phyloP scores from a whole-genome alignment of 306 rosid species.

The Oxytropis ochrocephala region DNA sequence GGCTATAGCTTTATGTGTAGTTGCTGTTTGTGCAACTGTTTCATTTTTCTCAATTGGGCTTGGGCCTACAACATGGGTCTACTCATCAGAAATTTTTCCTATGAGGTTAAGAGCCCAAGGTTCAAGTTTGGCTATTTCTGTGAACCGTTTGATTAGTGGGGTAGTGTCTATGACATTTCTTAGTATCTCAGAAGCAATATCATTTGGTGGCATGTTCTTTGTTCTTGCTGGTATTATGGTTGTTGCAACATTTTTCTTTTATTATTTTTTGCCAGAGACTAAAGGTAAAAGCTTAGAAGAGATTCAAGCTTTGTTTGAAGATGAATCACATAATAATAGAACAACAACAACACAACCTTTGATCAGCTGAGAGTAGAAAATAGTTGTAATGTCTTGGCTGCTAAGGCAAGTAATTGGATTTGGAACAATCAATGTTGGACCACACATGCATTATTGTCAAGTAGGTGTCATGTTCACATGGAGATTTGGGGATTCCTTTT shows the following conservation, averaged over 20 bases:
- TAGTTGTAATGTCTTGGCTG: not conserved
- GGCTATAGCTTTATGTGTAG: slow-evolving; percentile 46
- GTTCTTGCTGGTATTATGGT: slow-evolving; percentile 52
- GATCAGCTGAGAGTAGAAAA: not conserved
- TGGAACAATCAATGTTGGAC: not conserved
- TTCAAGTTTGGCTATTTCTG: slow-evolving; percentile 56
- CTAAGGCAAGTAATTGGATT: not conserved
- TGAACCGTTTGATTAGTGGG: slow-evolving; percentile 74
- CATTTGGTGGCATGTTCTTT: slow-evolving; percentile 66
- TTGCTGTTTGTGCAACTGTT: slow-evolving; percentile 55
- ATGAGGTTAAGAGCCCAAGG: slow-evolving; percentile 67
- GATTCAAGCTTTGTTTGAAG: slow-evolving; percentile 54
- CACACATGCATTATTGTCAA: not conserved
- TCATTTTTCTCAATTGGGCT: slow-evolving; percentile 86
- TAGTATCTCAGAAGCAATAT: slow-evolving; percentile 45
- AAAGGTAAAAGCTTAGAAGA: slow-evolving; percentile 79
- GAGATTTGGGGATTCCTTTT: too few relatives aligned
- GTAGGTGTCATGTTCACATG: not conserved
- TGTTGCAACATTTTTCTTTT: slow-evolving; percentile 52
- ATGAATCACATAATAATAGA: not conserved
- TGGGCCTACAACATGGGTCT: slow-evolving; percentile 85
- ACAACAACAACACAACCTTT: too few relatives aligned
- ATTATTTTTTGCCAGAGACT: slow-evolving; percentile 61
- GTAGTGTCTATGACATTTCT: slow-evolving; percentile 62
- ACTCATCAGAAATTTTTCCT: slow-evolving; percentile 72